These are phyloP conservation scores for Ganoderma multipileum DNA, from an alignment of 1,284 basidiomycete genomes.

Conservation along the genomic window DNA sequence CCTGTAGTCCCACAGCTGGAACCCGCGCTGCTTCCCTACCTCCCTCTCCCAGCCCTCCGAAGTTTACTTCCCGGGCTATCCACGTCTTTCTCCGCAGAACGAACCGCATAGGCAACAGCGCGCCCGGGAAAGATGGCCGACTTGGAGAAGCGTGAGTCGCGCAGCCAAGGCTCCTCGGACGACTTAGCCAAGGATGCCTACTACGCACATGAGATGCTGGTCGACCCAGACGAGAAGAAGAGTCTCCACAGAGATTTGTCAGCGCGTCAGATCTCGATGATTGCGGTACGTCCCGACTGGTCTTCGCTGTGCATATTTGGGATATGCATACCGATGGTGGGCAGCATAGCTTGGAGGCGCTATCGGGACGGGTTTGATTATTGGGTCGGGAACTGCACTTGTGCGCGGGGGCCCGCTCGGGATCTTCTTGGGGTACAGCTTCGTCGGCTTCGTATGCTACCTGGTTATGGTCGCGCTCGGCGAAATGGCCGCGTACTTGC, in stretches of 20 bases:
- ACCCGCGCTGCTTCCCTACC: background rate
- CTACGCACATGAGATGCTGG: conserved; percentile 44
- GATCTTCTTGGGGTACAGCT: conserved; percentile 57
- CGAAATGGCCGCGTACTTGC: conserved; percentile 47
- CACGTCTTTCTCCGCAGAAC: background rate
- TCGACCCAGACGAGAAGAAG: conserved; percentile 51
- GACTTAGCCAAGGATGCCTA: conserved; percentile 20
- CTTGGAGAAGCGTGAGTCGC: conserved; percentile 26
- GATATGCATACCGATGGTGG: background rate
- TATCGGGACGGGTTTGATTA: conserved; percentile 78
- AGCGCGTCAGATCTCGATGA: conserved; percentile 77
- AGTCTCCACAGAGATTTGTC: conserved; percentile 68
- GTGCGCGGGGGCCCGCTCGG: conserved; percentile 61
- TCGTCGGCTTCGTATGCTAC: conserved; percentile 64
- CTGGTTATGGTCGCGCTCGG: conserved; percentile 52
- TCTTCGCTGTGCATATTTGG: conserved; percentile 3
- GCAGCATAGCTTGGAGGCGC: conserved; percentile 60
- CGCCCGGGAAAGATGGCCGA: conserved; percentile 24
- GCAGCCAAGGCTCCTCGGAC: conserved; percentile 18
- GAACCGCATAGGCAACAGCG: background rate
- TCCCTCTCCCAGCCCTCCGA: background rate
- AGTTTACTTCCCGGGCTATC: background rate
- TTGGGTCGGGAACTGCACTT: conserved; percentile 68
- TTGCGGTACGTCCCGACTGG: conserved; percentile 60
- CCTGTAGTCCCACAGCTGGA: no score